Evolutionary conservation across 352 stramenopile species (phyloP).

Genomic region (Lagenidium sp.): DNA sequence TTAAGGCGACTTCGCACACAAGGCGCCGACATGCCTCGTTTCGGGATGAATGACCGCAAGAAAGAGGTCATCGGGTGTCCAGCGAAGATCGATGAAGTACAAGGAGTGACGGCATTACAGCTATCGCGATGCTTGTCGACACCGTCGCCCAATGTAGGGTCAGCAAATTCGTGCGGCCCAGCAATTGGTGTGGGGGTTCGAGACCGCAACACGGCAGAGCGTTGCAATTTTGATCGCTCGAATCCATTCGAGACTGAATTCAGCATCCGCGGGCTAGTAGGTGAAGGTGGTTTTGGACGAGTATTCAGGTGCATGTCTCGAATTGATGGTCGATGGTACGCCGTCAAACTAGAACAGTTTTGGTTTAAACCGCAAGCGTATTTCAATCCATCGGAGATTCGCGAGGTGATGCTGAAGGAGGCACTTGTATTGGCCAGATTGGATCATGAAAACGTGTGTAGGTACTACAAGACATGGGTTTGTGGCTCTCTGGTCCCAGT

Average conservation of each 20-base stretch:
- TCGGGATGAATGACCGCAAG: too few species aligned
- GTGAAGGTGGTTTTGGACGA: slow-evolving; percentile 65
- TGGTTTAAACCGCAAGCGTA: slow-evolving; percentile 79
- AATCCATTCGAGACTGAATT: slow-evolving; percentile 82
- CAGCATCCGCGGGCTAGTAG: slow-evolving; percentile 49
- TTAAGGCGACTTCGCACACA: too few species aligned
- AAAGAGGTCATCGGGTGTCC: too few species aligned
- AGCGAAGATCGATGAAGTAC: slow-evolving; percentile 15
- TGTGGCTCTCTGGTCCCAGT: slow-evolving; percentile 54
- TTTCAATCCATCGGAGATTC: slow-evolving; percentile 69
- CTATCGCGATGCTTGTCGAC: slow-evolving; percentile 53
- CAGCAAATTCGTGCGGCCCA: slow-evolving; percentile 8
- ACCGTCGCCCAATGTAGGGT: slow-evolving; percentile 20
- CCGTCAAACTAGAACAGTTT: slow-evolving; percentile 76
- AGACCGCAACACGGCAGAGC: too few species aligned
- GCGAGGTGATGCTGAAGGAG: slow-evolving; percentile 90
- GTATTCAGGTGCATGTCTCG: slow-evolving; percentile 75
- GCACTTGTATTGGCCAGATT: slow-evolving; percentile 88
- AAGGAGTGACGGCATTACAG: slow-evolving; percentile 22
- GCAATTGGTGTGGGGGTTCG: not conserved
- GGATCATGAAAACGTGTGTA: slow-evolving; percentile 92
- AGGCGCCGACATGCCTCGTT: too few species aligned
- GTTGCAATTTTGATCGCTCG: slow-evolving; percentile 44
- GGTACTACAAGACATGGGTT: slow-evolving; percentile 88
- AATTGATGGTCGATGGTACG: slow-evolving; percentile 60